Conservation (phyloP, 2,329 filamentous ascomycete species). For the Mycogone perniciosa region DNA sequence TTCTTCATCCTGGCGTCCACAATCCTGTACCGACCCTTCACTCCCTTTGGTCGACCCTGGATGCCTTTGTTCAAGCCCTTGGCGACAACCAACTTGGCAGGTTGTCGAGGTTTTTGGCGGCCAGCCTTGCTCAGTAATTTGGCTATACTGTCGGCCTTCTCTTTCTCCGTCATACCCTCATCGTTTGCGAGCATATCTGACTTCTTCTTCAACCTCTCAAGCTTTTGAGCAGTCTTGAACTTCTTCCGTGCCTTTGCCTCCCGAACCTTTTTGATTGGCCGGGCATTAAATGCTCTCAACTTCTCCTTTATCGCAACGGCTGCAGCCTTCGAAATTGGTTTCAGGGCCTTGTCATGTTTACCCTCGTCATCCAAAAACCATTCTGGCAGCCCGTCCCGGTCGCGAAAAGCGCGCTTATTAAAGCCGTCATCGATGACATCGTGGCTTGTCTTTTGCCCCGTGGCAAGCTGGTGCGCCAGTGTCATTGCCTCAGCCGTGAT, state of each 20-base stretch:
- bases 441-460: conserved; percentile 69
- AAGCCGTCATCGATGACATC: conserved; percentile 87
- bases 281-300: conserved; percentile 81
- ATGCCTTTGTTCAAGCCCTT: conserved; percentile 78
- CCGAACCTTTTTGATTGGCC: conserved; percentile 97
- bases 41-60: conserved; percentile 78
- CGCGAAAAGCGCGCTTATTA: conserved; percentile 87
- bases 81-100: conserved; percentile 85
- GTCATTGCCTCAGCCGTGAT: conserved; percentile 99
- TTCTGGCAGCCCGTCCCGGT: conserved; percentile 84
- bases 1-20: conserved; percentile 95
- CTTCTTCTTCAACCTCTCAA: conserved; percentile 98
- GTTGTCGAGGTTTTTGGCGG: conserved; percentile 78
- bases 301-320: conserved; percentile 94
- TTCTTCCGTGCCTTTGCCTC: conserved; percentile 97
- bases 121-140: conserved; percentile 75
- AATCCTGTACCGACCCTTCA: conserved; percentile 96
- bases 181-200: conserved; percentile 83
- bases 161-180: conserved; percentile 89
- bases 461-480: conserved; percentile 84
- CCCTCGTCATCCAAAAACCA: conserved; percentile 96
- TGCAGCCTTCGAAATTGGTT: conserved; percentile 86
- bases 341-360: conserved; percentile 74
- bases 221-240: conserved; percentile 79
- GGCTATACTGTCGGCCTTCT: conserved; percentile 81